Evolutionary conservation across 805 yeast genomes (phyloP).

Genomic region (Pichia kluyveri): DNA sequence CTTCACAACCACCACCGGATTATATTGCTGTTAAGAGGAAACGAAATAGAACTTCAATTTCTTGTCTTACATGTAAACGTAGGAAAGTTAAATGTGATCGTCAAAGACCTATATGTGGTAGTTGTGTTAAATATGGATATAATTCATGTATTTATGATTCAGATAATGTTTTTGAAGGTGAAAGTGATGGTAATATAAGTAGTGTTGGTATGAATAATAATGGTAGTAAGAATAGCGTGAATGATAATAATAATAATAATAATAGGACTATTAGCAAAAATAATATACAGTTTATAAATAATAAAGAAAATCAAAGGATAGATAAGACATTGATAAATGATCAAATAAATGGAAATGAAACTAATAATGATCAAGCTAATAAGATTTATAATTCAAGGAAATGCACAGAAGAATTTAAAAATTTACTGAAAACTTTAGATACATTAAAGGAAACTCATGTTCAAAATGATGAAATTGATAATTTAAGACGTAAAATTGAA

Average conservation of each 20-base stretch:
- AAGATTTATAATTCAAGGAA: too few relatives aligned
- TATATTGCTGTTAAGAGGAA: conserved; percentile 18
- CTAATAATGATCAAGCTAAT: too few relatives aligned
- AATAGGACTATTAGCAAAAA: neutral
- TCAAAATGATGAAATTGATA: conserved; percentile 6
- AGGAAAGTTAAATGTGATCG: conserved; percentile 39
- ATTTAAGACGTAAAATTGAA: conserved; percentile 4
- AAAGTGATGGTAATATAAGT: neutral
- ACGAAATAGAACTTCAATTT: conserved; percentile 39
- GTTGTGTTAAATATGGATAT: conserved; percentile 16
- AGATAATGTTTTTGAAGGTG: neutral
- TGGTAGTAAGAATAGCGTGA: neutral
- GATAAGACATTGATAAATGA: too few relatives aligned
- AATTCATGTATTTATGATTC: conserved; percentile 4
- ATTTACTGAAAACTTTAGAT: conserved; percentile 1
- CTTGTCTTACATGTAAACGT: conserved; percentile 33
- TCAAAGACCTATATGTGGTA: conserved; percentile 26
- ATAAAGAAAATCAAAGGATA: too few relatives aligned
- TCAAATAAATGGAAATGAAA: too few relatives aligned
- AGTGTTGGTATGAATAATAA: neutral
- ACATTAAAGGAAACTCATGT: conserved; percentile 3
- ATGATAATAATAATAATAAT: neutral
- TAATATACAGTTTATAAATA: neutral
- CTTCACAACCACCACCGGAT: conserved; percentile 7
- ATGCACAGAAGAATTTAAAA: neutral